Conservation (phyloP, 805 yeast genomes). For the Barnettozyma vustinii region DNA sequence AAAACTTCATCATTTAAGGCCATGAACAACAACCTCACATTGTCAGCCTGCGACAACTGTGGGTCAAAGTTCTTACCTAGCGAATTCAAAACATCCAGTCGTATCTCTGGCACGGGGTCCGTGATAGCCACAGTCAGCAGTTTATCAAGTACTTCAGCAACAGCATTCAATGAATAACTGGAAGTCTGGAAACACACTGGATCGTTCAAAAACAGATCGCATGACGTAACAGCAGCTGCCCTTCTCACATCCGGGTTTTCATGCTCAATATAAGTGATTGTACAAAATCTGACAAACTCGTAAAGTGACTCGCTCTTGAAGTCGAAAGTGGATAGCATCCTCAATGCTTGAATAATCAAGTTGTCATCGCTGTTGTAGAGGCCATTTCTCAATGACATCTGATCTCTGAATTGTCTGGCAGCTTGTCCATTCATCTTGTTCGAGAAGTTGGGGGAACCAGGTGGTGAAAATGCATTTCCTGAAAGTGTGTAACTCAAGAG, state of each 20-base stretch:
- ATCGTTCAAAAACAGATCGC: conserved; percentile 69
- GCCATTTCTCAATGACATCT: conserved; percentile 68
- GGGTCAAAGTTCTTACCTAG: conserved; percentile 79
- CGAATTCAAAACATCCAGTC: conserved; percentile 71
- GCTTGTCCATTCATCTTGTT: conserved; percentile 52
- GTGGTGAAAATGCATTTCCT: conserved; percentile 75
- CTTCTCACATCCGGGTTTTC: conserved; percentile 73
- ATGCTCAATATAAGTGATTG: conserved; percentile 79
- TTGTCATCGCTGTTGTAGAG: conserved; percentile 37
- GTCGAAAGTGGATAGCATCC: conserved; percentile 68
- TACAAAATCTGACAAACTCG: conserved; percentile 83
- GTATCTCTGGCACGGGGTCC: conserved; percentile 80
- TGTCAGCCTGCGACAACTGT: conserved; percentile 90
- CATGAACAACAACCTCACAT: conserved; percentile 76
- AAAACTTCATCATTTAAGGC: conserved; percentile 90
- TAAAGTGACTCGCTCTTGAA: conserved; percentile 73
- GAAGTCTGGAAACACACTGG: conserved; percentile 83
- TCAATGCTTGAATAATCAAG: conserved; percentile 70
- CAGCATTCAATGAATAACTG: conserved; percentile 73
- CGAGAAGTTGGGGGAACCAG: conserved; percentile 67
- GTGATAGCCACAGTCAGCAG: conserved; percentile 79
- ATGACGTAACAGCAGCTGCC: conserved; percentile 79
- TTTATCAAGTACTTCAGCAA: conserved; percentile 78
- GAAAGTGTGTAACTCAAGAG: conserved; percentile 70
- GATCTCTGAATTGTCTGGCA: conserved; percentile 75